phyloP scores from a whole-genome alignment of 2,329 filamentous ascomycete species.

The Phyllosticta citrichinensis region DNA sequence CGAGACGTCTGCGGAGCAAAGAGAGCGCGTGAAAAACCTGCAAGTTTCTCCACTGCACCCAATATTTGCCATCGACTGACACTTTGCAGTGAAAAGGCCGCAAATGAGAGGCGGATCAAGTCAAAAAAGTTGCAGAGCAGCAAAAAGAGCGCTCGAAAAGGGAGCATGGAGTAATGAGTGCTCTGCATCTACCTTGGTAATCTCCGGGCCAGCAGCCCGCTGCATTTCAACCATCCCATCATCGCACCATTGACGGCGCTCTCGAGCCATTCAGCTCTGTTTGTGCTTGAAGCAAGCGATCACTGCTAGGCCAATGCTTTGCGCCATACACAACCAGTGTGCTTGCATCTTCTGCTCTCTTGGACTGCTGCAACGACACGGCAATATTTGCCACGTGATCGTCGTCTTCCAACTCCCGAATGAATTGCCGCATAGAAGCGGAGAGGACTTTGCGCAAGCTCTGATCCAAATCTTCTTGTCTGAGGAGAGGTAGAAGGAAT shows the following conservation, averaged over 20 bases:
- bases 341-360: slow-evolving; percentile 18
- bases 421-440: slow-evolving; percentile 29
- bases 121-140: slow-evolving; percentile 51
- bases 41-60: slow-evolving; percentile 22
- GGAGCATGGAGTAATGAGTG: slow-evolving; percentile 6
- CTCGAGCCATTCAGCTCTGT: background rate
- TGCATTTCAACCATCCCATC: background rate
- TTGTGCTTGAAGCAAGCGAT: slow-evolving; percentile 2
- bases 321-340: slow-evolving; percentile 17
- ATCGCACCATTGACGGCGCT: background rate
- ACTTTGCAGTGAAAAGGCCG: slow-evolving; percentile 40
- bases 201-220: background rate
- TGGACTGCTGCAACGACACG: background rate
- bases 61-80: slow-evolving; percentile 15
- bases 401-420: slow-evolving; percentile 13
- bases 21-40: slow-evolving; percentile 44
- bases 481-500: slow-evolving; percentile 39
- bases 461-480: slow-evolving; percentile 40
- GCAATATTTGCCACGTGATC: slow-evolving; percentile 1
- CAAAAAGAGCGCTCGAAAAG: slow-evolving; percentile 48
- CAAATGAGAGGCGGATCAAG: slow-evolving; percentile 48
- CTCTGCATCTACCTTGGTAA: background rate
- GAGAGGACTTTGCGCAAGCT: slow-evolving; percentile 45
- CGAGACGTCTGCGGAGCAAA: slow-evolving; percentile 49
- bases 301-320: slow-evolving; percentile 8